phyloP scores from a whole-genome alignment of 2,329 filamentous ascomycete genomes.

The Cadophora malorum region DNA sequence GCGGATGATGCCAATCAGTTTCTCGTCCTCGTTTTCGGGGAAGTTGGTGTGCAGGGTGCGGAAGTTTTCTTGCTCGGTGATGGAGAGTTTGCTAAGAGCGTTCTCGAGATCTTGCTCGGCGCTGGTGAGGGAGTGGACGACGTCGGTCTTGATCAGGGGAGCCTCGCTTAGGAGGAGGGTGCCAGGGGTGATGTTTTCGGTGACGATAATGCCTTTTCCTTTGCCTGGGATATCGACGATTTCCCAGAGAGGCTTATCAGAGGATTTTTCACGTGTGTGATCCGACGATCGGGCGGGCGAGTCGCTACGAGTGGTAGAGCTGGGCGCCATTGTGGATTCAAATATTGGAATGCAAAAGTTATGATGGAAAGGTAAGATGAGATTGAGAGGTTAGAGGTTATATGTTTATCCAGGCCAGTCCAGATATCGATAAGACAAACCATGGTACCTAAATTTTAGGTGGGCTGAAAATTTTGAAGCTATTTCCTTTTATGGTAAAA shows the following conservation, averaged over 20 bases:
- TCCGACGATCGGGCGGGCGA: slow-evolving; percentile 15
- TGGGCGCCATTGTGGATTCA: slow-evolving; percentile 33
- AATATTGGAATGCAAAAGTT: slow-evolving; percentile 3
- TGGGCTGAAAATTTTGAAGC: slow-evolving; percentile 27
- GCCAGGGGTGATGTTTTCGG: slow-evolving; percentile 37
- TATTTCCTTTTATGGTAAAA: slow-evolving; percentile 38
- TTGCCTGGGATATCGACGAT: slow-evolving; percentile 39
- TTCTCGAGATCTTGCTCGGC: slow-evolving; percentile 37
- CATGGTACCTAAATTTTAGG: slow-evolving; percentile 13
- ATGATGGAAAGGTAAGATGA: slow-evolving; percentile 5
- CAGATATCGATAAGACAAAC: slow-evolving; percentile 21
- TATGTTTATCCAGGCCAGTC: slow-evolving; percentile 5
- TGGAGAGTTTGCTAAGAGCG: slow-evolving; percentile 32
- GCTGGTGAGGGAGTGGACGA: slow-evolving; percentile 32
- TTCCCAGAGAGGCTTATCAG: slow-evolving; percentile 31
- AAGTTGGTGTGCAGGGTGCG: slow-evolving; percentile 43
- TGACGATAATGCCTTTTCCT: slow-evolving; percentile 41
- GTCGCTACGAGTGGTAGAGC: slow-evolving; percentile 22
- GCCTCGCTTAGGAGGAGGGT: slow-evolving; percentile 42
- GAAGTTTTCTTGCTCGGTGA: slow-evolving; percentile 37
- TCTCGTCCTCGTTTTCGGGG: slow-evolving; percentile 30
- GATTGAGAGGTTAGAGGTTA: slow-evolving; percentile 8
- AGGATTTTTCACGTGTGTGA: not conserved
- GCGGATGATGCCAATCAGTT: slow-evolving; percentile 39
- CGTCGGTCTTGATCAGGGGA: slow-evolving; percentile 41